Base-by-base conservation (phyloP, 2,329 filamentous ascomycete species). In the Juglanconis juglandina region DNA sequence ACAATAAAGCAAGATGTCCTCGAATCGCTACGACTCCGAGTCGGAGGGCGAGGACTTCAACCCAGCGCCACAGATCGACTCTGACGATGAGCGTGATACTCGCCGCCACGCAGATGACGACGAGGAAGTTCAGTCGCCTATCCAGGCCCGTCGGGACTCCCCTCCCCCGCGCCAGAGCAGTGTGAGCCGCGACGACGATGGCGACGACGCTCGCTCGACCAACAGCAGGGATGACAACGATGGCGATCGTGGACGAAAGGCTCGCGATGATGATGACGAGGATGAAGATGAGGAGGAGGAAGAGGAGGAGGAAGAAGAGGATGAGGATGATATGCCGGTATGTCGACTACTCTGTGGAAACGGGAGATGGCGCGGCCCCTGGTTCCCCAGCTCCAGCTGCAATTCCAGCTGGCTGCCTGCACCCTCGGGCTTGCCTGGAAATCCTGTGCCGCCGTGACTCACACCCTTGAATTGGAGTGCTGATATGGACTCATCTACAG, bases 41-140 rank as follows among this genome's bases (percentile, higher is more conserved):
- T 88, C 90, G 49, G 91, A 95, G 54, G 92, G 96, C 68, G 88
- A 90, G 63, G 89, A 94, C 73, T 96, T 97, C 82, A 96, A 96
- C 73, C 93, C 92, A 54, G 86, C 83, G 53, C 88, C 89, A 24
- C 88, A 85, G 62, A 85, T 91, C 61, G 70, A 85, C 39, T 95
- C 90, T 3, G 91, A 94, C 66, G 87, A 86, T 53, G 90, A 92
- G 62, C 24, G 47, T 32, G 37, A 58, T n/a, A 37, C 24, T 10
- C 39, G 24, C 7, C 55, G 55, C 37, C 61, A 46, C 39, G n/a
- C 10, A 4, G 46, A 48, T 32, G 82, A 79, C 65, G 76, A 77
- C 52, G 58, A 76, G 44, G 64, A 65, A 48, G 68, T 70, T 56
- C 62, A 60, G 59, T 58, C 55, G 59, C 60, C 61, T 32, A 58